phyloP scores from a whole-genome alignment of 495 filamentous ascomycete genomes.

The Aeminium ludgeri region DNA sequence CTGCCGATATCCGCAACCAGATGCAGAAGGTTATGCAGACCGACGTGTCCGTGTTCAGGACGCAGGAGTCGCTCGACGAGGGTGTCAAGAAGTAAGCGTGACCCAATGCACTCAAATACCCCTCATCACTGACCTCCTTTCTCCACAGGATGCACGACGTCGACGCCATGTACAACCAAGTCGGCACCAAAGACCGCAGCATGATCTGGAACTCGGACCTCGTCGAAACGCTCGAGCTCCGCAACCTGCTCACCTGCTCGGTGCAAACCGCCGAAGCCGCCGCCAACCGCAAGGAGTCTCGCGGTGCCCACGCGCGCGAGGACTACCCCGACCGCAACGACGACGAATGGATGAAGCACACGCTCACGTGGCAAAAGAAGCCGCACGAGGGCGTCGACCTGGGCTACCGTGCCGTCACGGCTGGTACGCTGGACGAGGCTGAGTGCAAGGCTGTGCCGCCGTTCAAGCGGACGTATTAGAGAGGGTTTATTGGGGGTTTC shows the following conservation, averaged over 20 bases:
- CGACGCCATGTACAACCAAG: slow-evolving; percentile 58
- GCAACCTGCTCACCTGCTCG: slow-evolving; percentile 90
- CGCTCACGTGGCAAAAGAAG: slow-evolving; percentile 79
- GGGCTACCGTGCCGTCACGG: slow-evolving; percentile 22
- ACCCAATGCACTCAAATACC: neutral
- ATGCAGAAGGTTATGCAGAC: slow-evolving; percentile 99
- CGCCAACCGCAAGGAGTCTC: slow-evolving; percentile 80
- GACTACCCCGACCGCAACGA: slow-evolving; percentile 91
- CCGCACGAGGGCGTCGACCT: slow-evolving; percentile 25
- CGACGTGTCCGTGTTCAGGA: slow-evolving; percentile 93
- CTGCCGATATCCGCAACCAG: slow-evolving; percentile 63
- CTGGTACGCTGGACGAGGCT: slow-evolving; percentile 26
- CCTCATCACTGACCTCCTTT: neutral
- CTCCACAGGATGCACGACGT: slow-evolving; percentile 50
- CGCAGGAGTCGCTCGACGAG: slow-evolving; percentile 71
- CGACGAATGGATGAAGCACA: slow-evolving; percentile 96
- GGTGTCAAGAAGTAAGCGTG: slow-evolving; percentile 38
- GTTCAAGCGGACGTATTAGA: slow-evolving; percentile 28
- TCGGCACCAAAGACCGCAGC: slow-evolving; percentile 86
- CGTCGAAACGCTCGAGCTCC: slow-evolving; percentile 84
- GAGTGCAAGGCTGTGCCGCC: slow-evolving; percentile 29
- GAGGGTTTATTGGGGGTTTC: no score
- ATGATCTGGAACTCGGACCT: slow-evolving; percentile 99
- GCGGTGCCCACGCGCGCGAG: slow-evolving; percentile 89
- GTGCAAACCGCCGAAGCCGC: slow-evolving; percentile 78